Percentiles rank a stretch among this genome's conserved stretches.
phyloP scores from a whole-genome alignment of 164 flowering plant species.

The Kalanchoe fedtschenkoi region DNA sequence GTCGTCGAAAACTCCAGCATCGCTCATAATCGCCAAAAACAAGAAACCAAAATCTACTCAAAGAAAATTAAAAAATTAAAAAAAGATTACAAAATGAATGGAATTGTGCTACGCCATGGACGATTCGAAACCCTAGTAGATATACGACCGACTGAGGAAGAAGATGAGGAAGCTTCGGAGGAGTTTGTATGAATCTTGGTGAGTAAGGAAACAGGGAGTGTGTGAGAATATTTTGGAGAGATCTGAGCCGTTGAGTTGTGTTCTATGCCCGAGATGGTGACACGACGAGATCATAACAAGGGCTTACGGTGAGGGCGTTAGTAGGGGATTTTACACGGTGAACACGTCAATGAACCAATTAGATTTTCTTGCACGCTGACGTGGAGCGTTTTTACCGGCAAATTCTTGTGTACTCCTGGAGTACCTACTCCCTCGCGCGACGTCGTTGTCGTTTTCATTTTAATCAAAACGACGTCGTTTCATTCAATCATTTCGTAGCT shows the following conservation, averaged over 20 bases:
- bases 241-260: background rate
- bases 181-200: background rate
- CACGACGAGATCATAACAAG: background rate
- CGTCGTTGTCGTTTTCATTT: too few species aligned
- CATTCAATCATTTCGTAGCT: too few species aligned
- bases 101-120: background rate
- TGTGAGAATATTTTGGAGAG: background rate
- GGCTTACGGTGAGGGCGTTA: background rate
- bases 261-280: background rate
- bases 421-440: too few species aligned
- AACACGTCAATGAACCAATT: conserved; percentile 1
- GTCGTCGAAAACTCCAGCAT: background rate
- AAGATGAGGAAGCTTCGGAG: background rate
- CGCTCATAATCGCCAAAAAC: background rate
- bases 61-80: background rate
- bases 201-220: background rate
- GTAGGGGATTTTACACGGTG: background rate
- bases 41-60: background rate
- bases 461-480: too few species aligned
- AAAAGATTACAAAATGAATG: background rate
- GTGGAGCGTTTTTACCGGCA: too few species aligned
- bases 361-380: background rate
- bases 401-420: too few species aligned
- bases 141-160: too few species aligned
- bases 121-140: background rate